A percentile compares a stretch with the other conserved stretches of the same genome.
phyloP scores from a whole-genome alignment of 225 moss, liverwort and hornwort species.

The Straminergon stramineum region DNA sequence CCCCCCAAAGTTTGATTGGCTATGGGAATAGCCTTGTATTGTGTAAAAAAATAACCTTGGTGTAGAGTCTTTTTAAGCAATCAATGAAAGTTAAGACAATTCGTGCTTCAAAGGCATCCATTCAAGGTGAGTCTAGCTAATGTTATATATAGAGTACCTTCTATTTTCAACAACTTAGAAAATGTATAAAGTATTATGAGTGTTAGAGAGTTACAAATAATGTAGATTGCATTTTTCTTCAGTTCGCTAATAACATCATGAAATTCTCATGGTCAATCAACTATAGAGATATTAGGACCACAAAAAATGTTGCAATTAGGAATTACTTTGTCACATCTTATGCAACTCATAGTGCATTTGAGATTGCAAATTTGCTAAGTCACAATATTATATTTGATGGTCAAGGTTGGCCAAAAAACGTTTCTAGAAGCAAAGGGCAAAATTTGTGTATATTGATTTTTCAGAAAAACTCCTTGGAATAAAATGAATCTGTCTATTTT shows the following conservation, averaged over 20 bases:
- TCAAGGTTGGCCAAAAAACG: fast-evolving
- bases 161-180: not conserved
- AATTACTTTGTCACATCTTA: not conserved
- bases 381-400: not conserved
- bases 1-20: not conserved
- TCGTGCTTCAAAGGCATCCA: not conserved
- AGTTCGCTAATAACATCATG: not conserved
- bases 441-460: not conserved
- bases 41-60: not conserved
- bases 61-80: not conserved
- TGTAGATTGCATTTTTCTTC: not conserved
- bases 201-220: fast-evolving
- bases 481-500: not conserved
- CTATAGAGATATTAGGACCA: not conserved
- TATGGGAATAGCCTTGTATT: fast-evolving
- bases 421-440: not conserved
- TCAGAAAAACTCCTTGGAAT: fast-evolving
- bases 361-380: not conserved
- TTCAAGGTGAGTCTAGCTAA: too few relatives aligned
- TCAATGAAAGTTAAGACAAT: not conserved
- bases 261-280: not conserved
- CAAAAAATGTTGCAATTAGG: not conserved
- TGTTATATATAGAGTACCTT: not conserved
- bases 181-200: not conserved
- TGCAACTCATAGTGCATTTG: not conserved